A percentile compares a stretch with the other conserved stretches of the same genome.
These are phyloP conservation scores for Phytophthora crassamura DNA, from an alignment of 352 stramenopile genomes.

Conservation along the genomic window DNA sequence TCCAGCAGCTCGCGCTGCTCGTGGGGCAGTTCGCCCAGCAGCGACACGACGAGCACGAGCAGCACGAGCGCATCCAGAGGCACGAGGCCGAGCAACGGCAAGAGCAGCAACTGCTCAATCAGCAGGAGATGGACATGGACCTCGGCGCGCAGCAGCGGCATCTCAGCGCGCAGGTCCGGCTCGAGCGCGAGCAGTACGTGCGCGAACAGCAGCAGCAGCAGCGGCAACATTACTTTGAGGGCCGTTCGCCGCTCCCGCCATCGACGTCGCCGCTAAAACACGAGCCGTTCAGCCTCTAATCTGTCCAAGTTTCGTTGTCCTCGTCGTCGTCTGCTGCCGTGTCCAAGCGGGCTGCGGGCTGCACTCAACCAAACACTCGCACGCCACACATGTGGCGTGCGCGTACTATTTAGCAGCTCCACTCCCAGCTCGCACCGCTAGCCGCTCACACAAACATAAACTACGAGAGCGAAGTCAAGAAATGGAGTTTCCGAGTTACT, in stretches of 20 bases:
- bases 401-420: too few species aligned
- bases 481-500: too few species aligned
- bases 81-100: conserved; percentile 8
- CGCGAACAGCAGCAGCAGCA: conserved; percentile 20
- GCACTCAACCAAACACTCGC: too few species aligned
- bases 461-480: too few species aligned
- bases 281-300: conserved; percentile 2
- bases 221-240: neutral
- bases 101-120: conserved; percentile 8
- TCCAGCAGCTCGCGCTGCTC: conserved; percentile 40
- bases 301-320: neutral
- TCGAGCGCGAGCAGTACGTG: conserved; percentile 25
- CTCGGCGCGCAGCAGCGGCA: conserved; percentile 26
- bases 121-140: conserved; percentile 33
- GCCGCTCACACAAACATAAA: too few species aligned
- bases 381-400: too few species aligned
- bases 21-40: conserved; percentile 31
- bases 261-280: neutral
- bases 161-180: conserved; percentile 19
- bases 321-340: too few species aligned
- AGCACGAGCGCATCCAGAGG: conserved; percentile 16
- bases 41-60: conserved; percentile 19
- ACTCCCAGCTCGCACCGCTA: too few species aligned
- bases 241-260: too few species aligned
- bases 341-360: too few species aligned